These are phyloP conservation scores for Fusarium sulawesiense DNA, from an alignment of 2,329 filamentous ascomycete genomes.

Conservation along the genomic window DNA sequence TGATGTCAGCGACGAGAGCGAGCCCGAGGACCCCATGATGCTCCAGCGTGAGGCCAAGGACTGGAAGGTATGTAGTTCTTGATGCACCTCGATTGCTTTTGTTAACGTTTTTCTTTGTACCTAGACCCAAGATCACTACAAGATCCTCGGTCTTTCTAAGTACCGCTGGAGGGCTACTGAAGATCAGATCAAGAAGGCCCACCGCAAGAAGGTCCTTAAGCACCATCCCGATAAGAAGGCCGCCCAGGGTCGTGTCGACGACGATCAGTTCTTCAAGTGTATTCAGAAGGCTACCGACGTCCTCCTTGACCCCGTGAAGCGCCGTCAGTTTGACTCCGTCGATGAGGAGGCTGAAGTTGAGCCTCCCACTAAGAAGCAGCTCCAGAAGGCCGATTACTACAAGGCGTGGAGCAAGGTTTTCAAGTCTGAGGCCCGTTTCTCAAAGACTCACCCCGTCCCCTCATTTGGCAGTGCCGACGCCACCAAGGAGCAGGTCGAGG, in stretches of 20 bases:
- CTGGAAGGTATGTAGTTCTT: slow-evolving; percentile 81
- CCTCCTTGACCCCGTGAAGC: slow-evolving; percentile 89
- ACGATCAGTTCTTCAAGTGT: slow-evolving; percentile 99
- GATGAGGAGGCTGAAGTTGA: slow-evolving; percentile 94
- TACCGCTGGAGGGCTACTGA: slow-evolving; percentile 93
- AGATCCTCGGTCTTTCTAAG: slow-evolving; percentile 91
- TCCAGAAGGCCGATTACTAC: slow-evolving; percentile 89
- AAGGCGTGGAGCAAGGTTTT: slow-evolving; percentile 94
- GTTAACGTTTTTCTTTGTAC: background rate
- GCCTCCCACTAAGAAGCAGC: slow-evolving; percentile 91
- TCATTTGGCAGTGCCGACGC: slow-evolving; percentile 85
- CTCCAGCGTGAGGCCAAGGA: slow-evolving; percentile 95
- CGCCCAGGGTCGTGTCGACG: slow-evolving; percentile 84
- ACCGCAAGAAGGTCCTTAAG: slow-evolving; percentile 99
- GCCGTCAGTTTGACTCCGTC: slow-evolving; percentile 95
- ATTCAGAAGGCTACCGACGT: slow-evolving; percentile 98
- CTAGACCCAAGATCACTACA: slow-evolving; percentile 96
- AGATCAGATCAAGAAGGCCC: slow-evolving; percentile 98
- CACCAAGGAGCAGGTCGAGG: slow-evolving; percentile 88
- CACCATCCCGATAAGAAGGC: slow-evolving; percentile 99
- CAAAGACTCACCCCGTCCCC: slow-evolving; percentile 88
- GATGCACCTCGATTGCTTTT: background rate
- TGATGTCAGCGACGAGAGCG: slow-evolving; percentile 90
- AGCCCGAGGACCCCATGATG: slow-evolving; percentile 92
- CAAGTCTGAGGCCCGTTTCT: slow-evolving; percentile 92